Base-by-base conservation (phyloP, 257 asterid genomes). In the Lycium ferocissimum region DNA sequence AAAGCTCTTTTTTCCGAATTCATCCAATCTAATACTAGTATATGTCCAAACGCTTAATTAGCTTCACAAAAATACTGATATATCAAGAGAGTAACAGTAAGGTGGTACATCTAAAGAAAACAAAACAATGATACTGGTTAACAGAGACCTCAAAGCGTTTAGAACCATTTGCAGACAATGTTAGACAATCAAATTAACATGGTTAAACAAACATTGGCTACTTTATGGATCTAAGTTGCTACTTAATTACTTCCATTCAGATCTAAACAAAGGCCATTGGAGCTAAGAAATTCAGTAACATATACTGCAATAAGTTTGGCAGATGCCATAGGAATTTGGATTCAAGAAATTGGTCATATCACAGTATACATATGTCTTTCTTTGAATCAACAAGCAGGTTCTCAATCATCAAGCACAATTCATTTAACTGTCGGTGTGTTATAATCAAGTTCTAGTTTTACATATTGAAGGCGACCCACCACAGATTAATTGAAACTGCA, bases 271-370 rank as follows among this genome's bases (percentile, higher is more conserved):
- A n/a, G 33, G 22, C 8, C 15, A 17, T 45, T 7, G 15, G 45
- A 78, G 65, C 82, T 53, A 26, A 53, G 45, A 7, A 2, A 76
- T 51, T 14, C 47, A 76, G 7, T 57, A 72, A n/a, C 57, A 43
- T n/a, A 71, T 71, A 56, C 37, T 17, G 79, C 79, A 71, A 40
- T 40, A 71, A n/a, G 57, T 72, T 72, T 72, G 26, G 57, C 80
- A 72, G 58, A 72, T 70, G 51, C 51, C 26, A 37, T 37, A 2
- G 51, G 43, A 66, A 13, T 33, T 33, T 1, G 20, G 47, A 66
- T 33, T 35, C 20, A 67, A 67, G n/a, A 35, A 67, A 67, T 14
- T 35, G 75, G 49, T 35, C 59, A 54, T 13, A 54, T 12, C 6
- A 56, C 20, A 14, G 56, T 56, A 56, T 0, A 56, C 1, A 56